phyloP scores from a whole-genome alignment of 768 basidiomycete genomes.

The Lactarius hengduanensis region DNA sequence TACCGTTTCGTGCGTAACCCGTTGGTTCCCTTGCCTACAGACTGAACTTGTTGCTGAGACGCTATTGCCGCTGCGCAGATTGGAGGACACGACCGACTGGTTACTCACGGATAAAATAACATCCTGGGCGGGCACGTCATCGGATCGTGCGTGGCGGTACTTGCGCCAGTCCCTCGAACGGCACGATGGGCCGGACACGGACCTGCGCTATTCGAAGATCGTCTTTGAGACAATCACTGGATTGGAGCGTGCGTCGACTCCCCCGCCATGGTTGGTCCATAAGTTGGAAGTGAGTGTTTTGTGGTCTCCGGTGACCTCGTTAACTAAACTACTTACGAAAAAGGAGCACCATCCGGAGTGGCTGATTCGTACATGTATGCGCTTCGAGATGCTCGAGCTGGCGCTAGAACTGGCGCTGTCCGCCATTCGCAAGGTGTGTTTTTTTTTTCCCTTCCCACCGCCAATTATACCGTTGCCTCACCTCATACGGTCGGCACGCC shows the following conservation, averaged over 20 bases:
- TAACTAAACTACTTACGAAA: slow-evolving; percentile 3
- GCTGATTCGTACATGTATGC: slow-evolving; percentile 74
- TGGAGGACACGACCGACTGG: slow-evolving; percentile 77
- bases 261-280: slow-evolving; percentile 84
- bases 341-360: slow-evolving; percentile 79
- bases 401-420: slow-evolving; percentile 73
- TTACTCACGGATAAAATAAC: slow-evolving; percentile 75
- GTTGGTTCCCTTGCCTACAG: neutral
- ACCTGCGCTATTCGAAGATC: slow-evolving; percentile 74
- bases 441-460: neutral
- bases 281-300: slow-evolving; percentile 58
- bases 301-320: neutral
- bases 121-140: slow-evolving; percentile 79
- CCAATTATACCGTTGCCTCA: neutral
- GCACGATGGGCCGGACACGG: slow-evolving; percentile 69
- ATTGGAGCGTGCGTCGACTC: slow-evolving; percentile 53
- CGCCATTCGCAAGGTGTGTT: slow-evolving; percentile 68
- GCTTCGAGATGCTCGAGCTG: slow-evolving; percentile 74
- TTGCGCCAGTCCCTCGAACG: slow-evolving; percentile 76
- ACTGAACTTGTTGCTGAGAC: slow-evolving; percentile 9
- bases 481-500: neutral
- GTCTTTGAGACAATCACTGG: slow-evolving; percentile 75
- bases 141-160: slow-evolving; percentile 85
- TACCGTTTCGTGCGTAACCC: slow-evolving; percentile 50
- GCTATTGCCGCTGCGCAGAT: slow-evolving; percentile 41